Evolutionary conservation across 768 basidiomycete genomes (phyloP).

Genomic region (Phylloporus sp.): DNA sequence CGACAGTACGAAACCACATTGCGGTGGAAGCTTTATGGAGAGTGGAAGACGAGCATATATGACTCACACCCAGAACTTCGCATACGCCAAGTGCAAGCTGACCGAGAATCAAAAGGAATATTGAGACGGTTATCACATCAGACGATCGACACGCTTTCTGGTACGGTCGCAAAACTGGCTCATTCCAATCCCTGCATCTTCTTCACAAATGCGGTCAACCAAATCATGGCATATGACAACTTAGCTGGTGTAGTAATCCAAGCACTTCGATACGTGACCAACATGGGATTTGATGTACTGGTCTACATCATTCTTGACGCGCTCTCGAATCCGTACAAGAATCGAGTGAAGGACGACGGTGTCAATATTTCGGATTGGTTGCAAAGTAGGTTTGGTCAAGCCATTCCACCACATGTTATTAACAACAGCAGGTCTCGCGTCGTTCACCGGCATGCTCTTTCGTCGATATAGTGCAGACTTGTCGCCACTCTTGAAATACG

Average conservation of each 20-base stretch:
- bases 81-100: slow-evolving; percentile 77
- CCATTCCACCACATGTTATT: slow-evolving; percentile 11
- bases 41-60: slow-evolving; percentile 81
- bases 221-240: slow-evolving; percentile 97
- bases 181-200: slow-evolving; percentile 93
- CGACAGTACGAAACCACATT: slow-evolving; percentile 70
- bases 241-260: slow-evolving; percentile 86
- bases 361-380: slow-evolving; percentile 90
- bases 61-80: slow-evolving; percentile 74
- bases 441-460: slow-evolving; percentile 91
- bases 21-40: slow-evolving; percentile 92
- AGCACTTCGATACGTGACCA: slow-evolving; percentile 82
- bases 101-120: slow-evolving; percentile 85
- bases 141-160: slow-evolving; percentile 79
- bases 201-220: slow-evolving; percentile 84
- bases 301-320: slow-evolving; percentile 86
- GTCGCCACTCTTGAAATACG: slow-evolving; percentile 80
- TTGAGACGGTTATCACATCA: slow-evolving; percentile 82
- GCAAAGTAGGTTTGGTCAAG: slow-evolving; percentile 61
- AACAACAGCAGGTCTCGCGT: slow-evolving; percentile 67
- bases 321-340: slow-evolving; percentile 76
- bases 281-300: slow-evolving; percentile 92
- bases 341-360: slow-evolving; percentile 86
- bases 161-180: slow-evolving; percentile 87
- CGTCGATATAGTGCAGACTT: slow-evolving; percentile 81